These are phyloP conservation scores for Colletotrichum sp. DNA, from an alignment of 2,329 filamentous ascomycete genomes.

Conservation along the genomic window DNA sequence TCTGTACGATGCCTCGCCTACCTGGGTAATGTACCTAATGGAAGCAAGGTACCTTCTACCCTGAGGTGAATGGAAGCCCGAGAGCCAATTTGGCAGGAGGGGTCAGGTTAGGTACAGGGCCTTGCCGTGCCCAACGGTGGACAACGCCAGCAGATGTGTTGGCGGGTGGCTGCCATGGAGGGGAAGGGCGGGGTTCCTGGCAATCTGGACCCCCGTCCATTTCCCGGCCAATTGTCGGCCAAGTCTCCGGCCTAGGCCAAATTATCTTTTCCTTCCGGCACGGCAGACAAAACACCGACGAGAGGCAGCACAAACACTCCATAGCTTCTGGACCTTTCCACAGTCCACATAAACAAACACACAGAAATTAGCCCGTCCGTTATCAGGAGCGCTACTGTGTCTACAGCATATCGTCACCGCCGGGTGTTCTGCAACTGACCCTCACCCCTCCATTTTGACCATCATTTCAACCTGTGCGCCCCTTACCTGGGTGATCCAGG, in stretches of 20 bases:
- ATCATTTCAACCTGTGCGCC: conserved; percentile 6
- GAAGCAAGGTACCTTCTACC: not conserved
- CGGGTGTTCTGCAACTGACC: not conserved
- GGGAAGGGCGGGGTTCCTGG: conserved; percentile 16
- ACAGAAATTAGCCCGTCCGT: not conserved
- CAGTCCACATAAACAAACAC: not conserved
- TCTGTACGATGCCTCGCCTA: not conserved
- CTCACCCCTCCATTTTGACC: not conserved
- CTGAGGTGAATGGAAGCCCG: not conserved
- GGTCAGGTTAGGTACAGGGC: not conserved
- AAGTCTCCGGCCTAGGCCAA: not conserved
- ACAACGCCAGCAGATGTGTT: not conserved
- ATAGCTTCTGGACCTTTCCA: conserved; percentile 16
- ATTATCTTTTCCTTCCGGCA: not conserved
- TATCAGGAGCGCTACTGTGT: not conserved
- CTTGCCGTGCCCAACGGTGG: not conserved
- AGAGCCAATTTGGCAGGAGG: conserved; percentile 7
- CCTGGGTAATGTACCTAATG: not conserved
- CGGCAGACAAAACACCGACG: not conserved
- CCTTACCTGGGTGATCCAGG: conserved; percentile 9
- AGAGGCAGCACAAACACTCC: not conserved
- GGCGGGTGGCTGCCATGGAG: not conserved
- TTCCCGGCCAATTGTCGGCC: conserved; percentile 13
- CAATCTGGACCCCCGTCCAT: not conserved
- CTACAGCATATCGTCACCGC: not conserved